Conservation (phyloP, 176 grass and related monocot genomes). For the Carex myosuroides region DNA sequence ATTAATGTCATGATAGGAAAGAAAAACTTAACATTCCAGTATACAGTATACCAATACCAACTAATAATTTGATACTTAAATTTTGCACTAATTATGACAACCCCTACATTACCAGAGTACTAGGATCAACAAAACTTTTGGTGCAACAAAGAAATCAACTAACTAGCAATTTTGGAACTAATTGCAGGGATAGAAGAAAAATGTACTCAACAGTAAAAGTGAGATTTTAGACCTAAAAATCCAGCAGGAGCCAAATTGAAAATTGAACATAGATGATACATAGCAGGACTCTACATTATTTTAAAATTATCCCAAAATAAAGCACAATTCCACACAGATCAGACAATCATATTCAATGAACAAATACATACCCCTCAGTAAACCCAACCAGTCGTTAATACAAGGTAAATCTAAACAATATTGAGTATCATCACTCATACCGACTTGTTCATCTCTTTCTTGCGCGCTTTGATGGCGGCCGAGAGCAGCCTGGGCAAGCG, state of each 20-base stretch:
- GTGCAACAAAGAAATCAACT: not conserved
- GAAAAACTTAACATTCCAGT: not conserved
- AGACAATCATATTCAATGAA: not conserved
- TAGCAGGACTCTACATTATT: not conserved
- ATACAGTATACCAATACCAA: not conserved
- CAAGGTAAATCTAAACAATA: not conserved
- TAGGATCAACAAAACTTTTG: not conserved
- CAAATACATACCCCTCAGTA: not conserved
- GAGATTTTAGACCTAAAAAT: not conserved
- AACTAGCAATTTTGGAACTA: not conserved
- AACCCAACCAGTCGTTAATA: not conserved
- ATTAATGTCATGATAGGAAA: not conserved
- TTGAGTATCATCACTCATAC: slow-evolving; percentile 27
- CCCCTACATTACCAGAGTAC: not conserved
- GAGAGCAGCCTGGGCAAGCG: slow-evolving; percentile 64
- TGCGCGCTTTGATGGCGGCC: slow-evolving; percentile 47
- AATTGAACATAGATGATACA: not conserved
- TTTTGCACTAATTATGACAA: not conserved
- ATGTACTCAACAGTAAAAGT: not conserved
- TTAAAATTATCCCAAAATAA: not conserved
- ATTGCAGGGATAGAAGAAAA: not conserved
- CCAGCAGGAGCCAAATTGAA: not conserved
- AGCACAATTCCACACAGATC: not conserved
- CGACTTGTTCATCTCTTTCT: slow-evolving; percentile 57
- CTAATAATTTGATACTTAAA: not conserved